phyloP scores from a whole-genome alignment of 345 rosid genomes.

The Hibiscus tridactylites region DNA sequence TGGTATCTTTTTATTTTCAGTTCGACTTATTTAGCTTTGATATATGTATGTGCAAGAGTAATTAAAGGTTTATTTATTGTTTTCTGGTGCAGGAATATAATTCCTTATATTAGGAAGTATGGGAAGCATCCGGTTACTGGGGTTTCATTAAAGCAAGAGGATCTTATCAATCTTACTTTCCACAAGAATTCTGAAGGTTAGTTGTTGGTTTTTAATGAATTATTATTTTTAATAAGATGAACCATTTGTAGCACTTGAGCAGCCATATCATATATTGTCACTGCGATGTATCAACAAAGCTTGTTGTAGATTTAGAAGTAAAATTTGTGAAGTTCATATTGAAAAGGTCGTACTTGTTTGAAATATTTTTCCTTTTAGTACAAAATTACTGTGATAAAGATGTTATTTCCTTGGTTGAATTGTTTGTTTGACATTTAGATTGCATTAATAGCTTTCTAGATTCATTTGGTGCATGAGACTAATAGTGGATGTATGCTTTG shows the following conservation, averaged over 20 bases:
- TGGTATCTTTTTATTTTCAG: constrained; percentile 15
- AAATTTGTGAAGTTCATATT: background rate
- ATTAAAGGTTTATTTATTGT: background rate
- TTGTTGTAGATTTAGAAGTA: background rate
- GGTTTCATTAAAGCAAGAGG: constrained; percentile 57
- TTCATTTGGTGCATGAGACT: background rate
- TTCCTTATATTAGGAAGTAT: constrained; percentile 73
- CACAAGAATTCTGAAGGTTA: constrained; percentile 85
- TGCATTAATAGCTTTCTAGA: background rate
- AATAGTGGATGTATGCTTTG: background rate
- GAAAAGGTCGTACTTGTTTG: background rate
- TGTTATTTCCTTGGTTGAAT: background rate
- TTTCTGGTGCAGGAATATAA: constrained; percentile 46
- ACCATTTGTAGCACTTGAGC: background rate
- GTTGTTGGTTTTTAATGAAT: background rate
- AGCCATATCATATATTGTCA: background rate
- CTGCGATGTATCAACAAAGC: background rate
- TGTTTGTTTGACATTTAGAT: background rate
- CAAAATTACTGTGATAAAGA: background rate
- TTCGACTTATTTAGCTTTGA: background rate
- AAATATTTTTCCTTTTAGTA: background rate
- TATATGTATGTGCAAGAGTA: background rate
- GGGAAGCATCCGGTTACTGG: constrained; percentile 91
- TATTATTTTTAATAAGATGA: background rate
- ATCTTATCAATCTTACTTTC: constrained; percentile 66